Conservation (phyloP, 2,329 filamentous ascomycete genomes). For the Geoglossum cookeanum region DNA sequence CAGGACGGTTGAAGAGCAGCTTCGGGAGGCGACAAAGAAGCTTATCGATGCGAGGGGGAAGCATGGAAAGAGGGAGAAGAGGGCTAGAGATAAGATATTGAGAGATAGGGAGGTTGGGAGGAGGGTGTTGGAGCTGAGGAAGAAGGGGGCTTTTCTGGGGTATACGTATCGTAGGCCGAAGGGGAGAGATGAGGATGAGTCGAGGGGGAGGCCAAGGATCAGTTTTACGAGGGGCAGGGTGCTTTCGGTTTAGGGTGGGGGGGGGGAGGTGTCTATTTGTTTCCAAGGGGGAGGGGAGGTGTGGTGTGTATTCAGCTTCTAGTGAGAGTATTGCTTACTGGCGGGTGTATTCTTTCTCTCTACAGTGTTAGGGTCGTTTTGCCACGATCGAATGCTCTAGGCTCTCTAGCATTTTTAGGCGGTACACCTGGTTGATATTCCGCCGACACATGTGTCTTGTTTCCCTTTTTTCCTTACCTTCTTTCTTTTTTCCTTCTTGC, state of each 20-base stretch:
- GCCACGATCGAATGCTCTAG: too few relatives aligned
- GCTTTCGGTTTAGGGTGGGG: background rate
- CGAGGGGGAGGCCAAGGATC: background rate
- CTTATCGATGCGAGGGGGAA: constrained; percentile 11
- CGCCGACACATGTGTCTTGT: too few relatives aligned
- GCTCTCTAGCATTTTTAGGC: too few relatives aligned
- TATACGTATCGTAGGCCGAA: constrained; percentile 58
- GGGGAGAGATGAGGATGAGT: constrained; percentile 3
- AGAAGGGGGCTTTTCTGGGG: constrained; percentile 67
- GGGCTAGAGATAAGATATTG: constrained; percentile 69
- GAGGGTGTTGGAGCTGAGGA: constrained; percentile 60
- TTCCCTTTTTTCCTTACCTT: too few relatives aligned
- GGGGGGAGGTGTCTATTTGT: background rate
- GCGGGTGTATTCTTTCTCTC: too few relatives aligned
- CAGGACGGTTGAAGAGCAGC: background rate
- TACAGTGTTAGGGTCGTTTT: too few relatives aligned
- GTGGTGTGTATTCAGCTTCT: background rate
- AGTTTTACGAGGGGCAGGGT: background rate
- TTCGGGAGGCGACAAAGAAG: background rate
- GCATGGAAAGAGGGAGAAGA: constrained; percentile 36
- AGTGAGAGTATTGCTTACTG: too few relatives aligned
- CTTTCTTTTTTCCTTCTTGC: too few relatives aligned
- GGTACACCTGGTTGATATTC: too few relatives aligned
- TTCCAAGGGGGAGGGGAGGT: background rate
- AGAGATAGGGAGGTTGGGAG: constrained; percentile 49